Evolutionary conservation across 192 early-diverging fungal species (phyloP).

Genomic region (Physocladia obscura): DNA sequence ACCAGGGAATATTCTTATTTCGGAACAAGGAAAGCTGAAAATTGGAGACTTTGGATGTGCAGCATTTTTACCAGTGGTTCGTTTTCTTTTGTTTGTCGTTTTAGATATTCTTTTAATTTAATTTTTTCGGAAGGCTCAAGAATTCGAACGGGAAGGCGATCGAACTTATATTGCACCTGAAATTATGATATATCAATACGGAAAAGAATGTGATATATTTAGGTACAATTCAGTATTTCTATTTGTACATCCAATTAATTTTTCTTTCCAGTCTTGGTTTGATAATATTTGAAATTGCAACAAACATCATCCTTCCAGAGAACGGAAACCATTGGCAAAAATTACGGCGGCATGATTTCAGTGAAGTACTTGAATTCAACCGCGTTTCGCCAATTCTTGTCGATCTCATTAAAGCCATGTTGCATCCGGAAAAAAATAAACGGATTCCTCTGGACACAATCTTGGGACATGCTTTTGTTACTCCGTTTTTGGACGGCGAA

Average conservation of each 20-base stretch:
- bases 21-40: slow-evolving; percentile 59
- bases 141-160: slow-evolving; percentile 81
- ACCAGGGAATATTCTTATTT: slow-evolving; percentile 82
- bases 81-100: slow-evolving; percentile 24
- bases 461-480: slow-evolving; percentile 48
- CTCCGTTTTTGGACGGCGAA: slow-evolving; percentile 11
- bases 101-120: no score
- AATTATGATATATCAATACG: slow-evolving; percentile 66
- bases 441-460: slow-evolving; percentile 60
- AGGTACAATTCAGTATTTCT: slow-evolving; percentile 47
- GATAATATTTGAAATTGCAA: slow-evolving; percentile 81
- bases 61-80: slow-evolving; percentile 57
- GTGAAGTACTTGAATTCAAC: slow-evolving; percentile 50
- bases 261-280: slow-evolving; percentile 74
- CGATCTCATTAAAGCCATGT: slow-evolving; percentile 66
- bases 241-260: not conserved
- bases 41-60: slow-evolving; percentile 93
- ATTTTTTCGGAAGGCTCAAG: slow-evolving; percentile 36
- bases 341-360: slow-evolving; percentile 74
- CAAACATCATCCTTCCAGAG: slow-evolving; percentile 84
- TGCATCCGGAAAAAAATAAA: slow-evolving; percentile 54
- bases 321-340: slow-evolving; percentile 86
- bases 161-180: slow-evolving; percentile 91
- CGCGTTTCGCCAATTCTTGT: slow-evolving; percentile 52
- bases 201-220: slow-evolving; percentile 84